Evolutionary conservation across 1,139 yeast genomes (phyloP), one percentile per base, ranked within the genome.

Genomic region (Diutina pseudorugosa): DNA sequence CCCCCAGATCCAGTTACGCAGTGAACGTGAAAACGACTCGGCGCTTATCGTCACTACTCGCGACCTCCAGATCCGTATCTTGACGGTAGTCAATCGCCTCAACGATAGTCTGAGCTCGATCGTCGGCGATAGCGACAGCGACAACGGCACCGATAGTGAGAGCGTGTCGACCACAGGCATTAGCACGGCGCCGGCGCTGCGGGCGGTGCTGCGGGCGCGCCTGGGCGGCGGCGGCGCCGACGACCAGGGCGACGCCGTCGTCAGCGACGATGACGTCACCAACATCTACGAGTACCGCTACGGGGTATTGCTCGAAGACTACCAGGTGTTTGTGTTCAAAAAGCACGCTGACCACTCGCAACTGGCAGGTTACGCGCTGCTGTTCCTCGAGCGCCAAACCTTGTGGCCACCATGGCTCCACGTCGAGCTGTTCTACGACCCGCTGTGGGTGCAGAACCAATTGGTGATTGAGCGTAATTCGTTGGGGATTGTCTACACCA

Each of bases 371-470:
- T 45, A 27, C 27, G 18, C 19, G 14, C 49, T 45, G 49, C 18
- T 25, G 18, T 45, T 45, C 25, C 4, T 45, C n/a, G 40, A 45
- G n/a, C 40, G 33, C 30, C 44, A 21, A 9, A 25, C 48, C 11
- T 16, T 45, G 16, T 88, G 96, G 96, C 93, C 95, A 0, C 95
- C 96, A 1, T 85, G 93, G 89, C 66, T 89, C 41, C 87, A 85
- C 55, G 61, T 65, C 51, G 98, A 91, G 63, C 75, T 85, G 55
- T 82, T 90, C 57, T 85, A 85, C 60, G 85, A 86, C 53, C 76
- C 82, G n/a, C 64, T 75, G 0, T 73, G 83, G 60, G 66, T 84
- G 51, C 68, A 72, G 43, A 69, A 75, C 30, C 78, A 82, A 53
- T 73, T 84, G 55, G 77, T 90, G 27, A 75, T 85, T 45, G 82